Conservation (phyloP, 768 basidiomycete genomes). For the Xerocomellus chrysenteron region DNA sequence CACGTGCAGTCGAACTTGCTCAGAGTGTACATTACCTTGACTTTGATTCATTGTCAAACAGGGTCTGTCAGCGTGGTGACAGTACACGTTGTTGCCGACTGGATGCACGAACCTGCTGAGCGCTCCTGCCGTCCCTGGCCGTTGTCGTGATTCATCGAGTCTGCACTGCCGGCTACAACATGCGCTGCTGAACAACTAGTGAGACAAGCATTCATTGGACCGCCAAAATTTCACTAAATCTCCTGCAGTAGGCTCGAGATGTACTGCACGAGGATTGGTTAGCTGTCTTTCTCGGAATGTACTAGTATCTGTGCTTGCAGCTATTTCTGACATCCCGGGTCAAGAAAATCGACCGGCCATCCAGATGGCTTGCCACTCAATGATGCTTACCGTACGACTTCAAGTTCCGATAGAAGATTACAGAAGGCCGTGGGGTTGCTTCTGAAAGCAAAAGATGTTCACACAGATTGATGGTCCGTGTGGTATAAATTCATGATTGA, state of each 20-base stretch:
- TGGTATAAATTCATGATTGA: not conserved
- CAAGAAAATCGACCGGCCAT: no score
- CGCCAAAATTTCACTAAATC: not conserved
- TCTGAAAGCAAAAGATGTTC: not conserved
- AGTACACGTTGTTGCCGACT: not conserved
- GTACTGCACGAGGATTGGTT: not conserved
- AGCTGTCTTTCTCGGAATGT: not conserved
- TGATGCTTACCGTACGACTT: not conserved
- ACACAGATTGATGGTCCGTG: not conserved
- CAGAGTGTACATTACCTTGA: constrained; percentile 27
- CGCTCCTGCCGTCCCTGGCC: no score
- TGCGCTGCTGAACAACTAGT: no score
- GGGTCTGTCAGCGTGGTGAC: not conserved
- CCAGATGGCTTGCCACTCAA: not conserved
- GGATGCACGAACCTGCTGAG: no score
- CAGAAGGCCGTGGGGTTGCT: not conserved
- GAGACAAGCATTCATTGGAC: not conserved
- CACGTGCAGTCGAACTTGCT: constrained; percentile 9
- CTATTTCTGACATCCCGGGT: not conserved
- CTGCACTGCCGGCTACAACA: no score
- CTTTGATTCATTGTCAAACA: constrained; percentile 27
- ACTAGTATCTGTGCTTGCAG: no score
- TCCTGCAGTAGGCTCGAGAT: not conserved
- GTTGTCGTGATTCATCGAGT: no score
- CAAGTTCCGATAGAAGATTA: not conserved